Base-by-base conservation (phyloP, 139 green algal genomes). In the Trebouxia sp. region DNA sequence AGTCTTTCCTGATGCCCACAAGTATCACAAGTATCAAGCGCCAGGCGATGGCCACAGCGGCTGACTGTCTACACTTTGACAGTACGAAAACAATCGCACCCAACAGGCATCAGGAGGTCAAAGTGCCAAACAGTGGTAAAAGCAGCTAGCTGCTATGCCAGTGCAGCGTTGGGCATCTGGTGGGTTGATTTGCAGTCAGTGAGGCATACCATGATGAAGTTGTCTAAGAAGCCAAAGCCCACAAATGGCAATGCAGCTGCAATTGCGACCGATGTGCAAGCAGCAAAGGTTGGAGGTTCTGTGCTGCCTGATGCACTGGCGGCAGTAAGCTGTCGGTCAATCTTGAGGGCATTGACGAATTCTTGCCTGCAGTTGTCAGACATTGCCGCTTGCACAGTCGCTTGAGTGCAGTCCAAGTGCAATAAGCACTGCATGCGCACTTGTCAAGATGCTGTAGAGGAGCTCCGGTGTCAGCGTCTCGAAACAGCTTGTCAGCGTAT, bases 221-320 rank as follows among this genome's bases (percentile, higher is more conserved):
- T 93, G 77, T 93, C 89, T 1, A 88, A 39, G 55, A 90, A 83
- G 1, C 87, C 90, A 72, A 91, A 93, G 15, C 82, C 89, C 3
- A 93, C 70, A 76, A 93, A 93, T 6, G 90, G 90, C 14, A 93
- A n/a, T 5, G 82, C 88, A 8, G 74, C 67, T 7, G 89, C 86
- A 0, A 91, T 5, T 12, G 69, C 83, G 0, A 92, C 66, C 10
- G 62, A 55, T 58, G 30, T 55, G 22, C 50, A 39, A 35, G 51
- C 51, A 26, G 15, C 35, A 24, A 53, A 4, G 26, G 28, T 47
- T 72, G 51, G 45, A 39, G 43, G 5, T 22, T 80, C 45, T 48
- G 75, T 72, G 35, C 62, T 72, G 62, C 32, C 32, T 30, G 62
- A 32, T 43, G 9, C 43, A 22, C 32, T 35, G 28, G 62, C 24